Evolutionary conservation across 495 filamentous ascomycete genomes (phyloP), one percentile per base, ranked within the genome.

Genomic region (Xylaria flabelliformis): DNA sequence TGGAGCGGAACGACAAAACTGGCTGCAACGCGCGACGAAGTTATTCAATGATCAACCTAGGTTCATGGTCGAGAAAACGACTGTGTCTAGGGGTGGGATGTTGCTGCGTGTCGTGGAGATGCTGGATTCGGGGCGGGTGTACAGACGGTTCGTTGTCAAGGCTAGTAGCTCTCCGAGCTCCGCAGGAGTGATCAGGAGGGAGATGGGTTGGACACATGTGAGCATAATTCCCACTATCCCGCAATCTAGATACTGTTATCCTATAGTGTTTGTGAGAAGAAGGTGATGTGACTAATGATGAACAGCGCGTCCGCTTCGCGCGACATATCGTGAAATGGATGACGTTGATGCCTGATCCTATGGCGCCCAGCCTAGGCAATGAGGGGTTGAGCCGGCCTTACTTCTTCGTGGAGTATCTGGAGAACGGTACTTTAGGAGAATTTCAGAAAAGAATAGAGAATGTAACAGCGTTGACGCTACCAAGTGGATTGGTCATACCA

Each of bases 171-270:
- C 24, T 34, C 55, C 26, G 32, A 7, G 1, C 0, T 32, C n/a
- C 32, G 56, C 32, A 19, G 3, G 17, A 39, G 32, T 9, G 32
- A 32, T 61, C n/a, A 19, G 26, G 19, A 61, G 15, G 17, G 32
- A 39, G 56, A 61, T 32, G 56, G 17, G 39, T n/a, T 61, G 29
- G 32, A 61, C 24, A 21, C 56, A 61, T 61, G 56, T 61, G 56
- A 61, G 56, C n/a, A n/a, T 7, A 19, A 1, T 39, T 21, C 56
- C 29, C 12, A 21, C 56, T 17, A 17, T 39, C 10, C 56, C 15
- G 19, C 17, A 17, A 39, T 39, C 39, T 61, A 6, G 8, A 61
- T 61, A 4, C n/a, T 36, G 24, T 2, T 19, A 13, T 21, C 15
- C 13, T 4, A n/a, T 34, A 9, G 15, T 39, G 19, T 36, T 15